Conservation (phyloP, 2,329 filamentous ascomycete species). For the Huntiella bhutanensis region DNA sequence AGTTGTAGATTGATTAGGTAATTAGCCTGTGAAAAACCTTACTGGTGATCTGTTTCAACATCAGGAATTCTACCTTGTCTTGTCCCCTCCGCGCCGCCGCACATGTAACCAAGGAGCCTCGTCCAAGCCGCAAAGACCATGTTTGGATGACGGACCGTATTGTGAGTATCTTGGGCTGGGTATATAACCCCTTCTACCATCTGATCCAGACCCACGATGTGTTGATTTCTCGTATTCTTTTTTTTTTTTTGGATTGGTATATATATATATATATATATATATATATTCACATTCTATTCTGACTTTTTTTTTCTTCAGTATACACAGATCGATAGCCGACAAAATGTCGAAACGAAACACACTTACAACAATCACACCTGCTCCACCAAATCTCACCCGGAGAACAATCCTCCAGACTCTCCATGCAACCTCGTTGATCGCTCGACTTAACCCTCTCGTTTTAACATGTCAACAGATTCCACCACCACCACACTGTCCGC, state of each 20-base stretch:
- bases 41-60: too few species aligned
- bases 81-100: too few species aligned
- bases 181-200: too few species aligned
- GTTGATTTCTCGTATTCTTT: neutral
- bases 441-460: constrained; percentile 71
- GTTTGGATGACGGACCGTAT: neutral
- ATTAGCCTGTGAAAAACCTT: too few species aligned
- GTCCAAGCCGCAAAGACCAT: too few species aligned
- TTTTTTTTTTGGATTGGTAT: neutral
- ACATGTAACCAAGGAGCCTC: too few species aligned
- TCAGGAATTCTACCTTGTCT: too few species aligned
- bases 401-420: constrained; percentile 56
- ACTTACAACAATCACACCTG: constrained; percentile 62
- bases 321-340: constrained; percentile 6
- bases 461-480: constrained; percentile 50
- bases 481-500: constrained; percentile 43
- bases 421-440: constrained; percentile 65
- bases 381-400: constrained; percentile 49
- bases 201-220: neutral
- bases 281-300: neutral
- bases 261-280: neutral
- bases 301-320: neutral
- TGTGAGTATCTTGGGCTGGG: neutral
- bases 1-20: too few species aligned
- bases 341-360: constrained; percentile 50